phyloP scores from a whole-genome alignment of 2,329 filamentous ascomycete genomes.

The Hawksworthiomyces lignivorus region DNA sequence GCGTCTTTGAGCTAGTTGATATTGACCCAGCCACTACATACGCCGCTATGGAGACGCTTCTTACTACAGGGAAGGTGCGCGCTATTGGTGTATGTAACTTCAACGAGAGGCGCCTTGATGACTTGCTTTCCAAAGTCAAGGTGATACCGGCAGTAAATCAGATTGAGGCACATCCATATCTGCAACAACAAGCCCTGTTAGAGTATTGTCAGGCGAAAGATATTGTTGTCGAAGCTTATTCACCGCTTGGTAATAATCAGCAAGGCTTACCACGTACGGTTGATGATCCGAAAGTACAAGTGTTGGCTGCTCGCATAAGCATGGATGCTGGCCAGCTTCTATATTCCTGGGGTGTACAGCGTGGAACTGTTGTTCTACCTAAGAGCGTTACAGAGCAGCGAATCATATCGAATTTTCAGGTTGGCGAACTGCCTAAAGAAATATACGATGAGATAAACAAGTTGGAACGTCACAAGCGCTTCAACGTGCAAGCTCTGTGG shows the following conservation, averaged over 20 bases:
- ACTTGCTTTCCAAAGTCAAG: constrained; percentile 28
- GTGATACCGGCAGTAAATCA: constrained; percentile 58
- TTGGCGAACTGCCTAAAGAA: no score
- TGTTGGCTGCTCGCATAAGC: no score
- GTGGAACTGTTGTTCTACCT: no score
- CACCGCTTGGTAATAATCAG: constrained; percentile 42
- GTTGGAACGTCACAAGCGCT: no score
- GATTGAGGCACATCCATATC: constrained; percentile 59
- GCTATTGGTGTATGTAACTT: constrained; percentile 47
- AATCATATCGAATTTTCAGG: no score
- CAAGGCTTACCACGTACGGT: constrained; percentile 43
- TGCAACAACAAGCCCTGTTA: constrained; percentile 51
- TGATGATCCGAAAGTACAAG: constrained; percentile 48
- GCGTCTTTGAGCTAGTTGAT: constrained; percentile 30
- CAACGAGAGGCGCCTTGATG: constrained; percentile 33
- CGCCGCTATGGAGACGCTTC: constrained; percentile 31
- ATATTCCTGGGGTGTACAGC: no score
- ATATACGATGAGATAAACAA: no score
- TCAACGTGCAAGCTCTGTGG: no score
- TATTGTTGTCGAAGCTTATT: constrained; percentile 62
- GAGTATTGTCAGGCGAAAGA: constrained; percentile 54
- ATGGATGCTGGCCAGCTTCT: no score
- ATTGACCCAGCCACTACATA: constrained; percentile 24
- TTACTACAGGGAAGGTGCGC: constrained; percentile 30
- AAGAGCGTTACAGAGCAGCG: no score